A percentile compares a stretch with the other conserved stretches of the same genome.
Evolutionary conservation across 805 yeast species (phyloP).

Genomic region (Kuraishia hungarica): DNA sequence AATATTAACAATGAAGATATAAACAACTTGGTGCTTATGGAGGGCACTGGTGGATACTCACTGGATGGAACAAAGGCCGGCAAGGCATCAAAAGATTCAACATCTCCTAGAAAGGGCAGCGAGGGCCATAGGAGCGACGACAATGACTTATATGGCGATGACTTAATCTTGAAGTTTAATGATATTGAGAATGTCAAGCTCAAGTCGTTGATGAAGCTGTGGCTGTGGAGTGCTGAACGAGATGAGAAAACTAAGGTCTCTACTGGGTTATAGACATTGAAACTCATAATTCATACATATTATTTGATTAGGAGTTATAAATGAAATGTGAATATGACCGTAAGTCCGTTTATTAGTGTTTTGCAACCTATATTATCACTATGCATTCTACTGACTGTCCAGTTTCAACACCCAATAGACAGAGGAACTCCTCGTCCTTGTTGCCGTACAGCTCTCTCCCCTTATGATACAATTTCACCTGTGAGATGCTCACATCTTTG

Average conservation of each 20-base stretch:
- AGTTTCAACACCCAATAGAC: slow-evolving; percentile 44
- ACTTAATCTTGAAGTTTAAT: slow-evolving; percentile 6
- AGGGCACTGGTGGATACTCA: background rate
- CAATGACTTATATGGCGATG: slow-evolving; percentile 4
- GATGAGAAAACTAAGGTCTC: background rate
- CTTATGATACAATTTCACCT: background rate
- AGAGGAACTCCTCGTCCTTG: slow-evolving; percentile 38
- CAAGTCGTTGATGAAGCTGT: slow-evolving; percentile 15
- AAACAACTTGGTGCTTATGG: slow-evolving; percentile 7
- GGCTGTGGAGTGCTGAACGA: slow-evolving; percentile 15
- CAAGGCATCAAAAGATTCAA: slow-evolving; percentile 7
- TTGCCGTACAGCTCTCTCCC: slow-evolving; percentile 15
- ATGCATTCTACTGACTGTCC: slow-evolving; percentile 36
- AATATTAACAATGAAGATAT: slow-evolving; percentile 18
- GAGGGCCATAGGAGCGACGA: slow-evolving; percentile 7
- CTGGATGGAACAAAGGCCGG: background rate
- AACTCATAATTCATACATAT: too few species aligned
- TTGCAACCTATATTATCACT: slow-evolving; percentile 7
- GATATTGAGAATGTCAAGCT: slow-evolving; percentile 14
- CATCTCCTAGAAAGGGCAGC: slow-evolving; percentile 1
- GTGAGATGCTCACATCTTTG: background rate
- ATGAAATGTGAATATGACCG: too few species aligned
- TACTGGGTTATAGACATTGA: too few species aligned
- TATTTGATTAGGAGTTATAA: too few species aligned
- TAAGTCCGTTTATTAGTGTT: too few species aligned